These are phyloP conservation scores for Emericellopsis atlantica DNA, from an alignment of 2,329 filamentous ascomycete species.

Conservation along the genomic window DNA sequence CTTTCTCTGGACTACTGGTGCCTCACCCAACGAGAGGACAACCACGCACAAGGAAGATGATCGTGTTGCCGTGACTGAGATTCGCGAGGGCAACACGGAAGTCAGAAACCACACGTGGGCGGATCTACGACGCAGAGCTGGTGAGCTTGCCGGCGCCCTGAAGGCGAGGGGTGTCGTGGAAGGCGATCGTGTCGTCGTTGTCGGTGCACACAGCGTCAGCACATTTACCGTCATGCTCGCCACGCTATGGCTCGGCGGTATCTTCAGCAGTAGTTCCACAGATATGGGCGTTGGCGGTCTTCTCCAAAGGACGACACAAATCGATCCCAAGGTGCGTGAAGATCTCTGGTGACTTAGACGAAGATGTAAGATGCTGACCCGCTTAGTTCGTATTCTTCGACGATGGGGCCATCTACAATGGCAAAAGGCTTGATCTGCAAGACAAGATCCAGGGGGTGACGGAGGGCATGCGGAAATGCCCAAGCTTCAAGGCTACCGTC, in stretches of 20 bases:
- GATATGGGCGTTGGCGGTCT: conserved; percentile 76
- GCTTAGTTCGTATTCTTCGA: conserved; percentile 66
- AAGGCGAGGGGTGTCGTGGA: conserved; percentile 49
- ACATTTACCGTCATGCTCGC: conserved; percentile 62
- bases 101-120: conserved; percentile 52
- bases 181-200: conserved; percentile 65
- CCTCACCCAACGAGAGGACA: conserved; percentile 24
- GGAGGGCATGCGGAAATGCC: conserved; percentile 46
- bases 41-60: conserved; percentile 56
- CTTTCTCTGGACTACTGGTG: conserved; percentile 48
- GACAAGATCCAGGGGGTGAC: conserved; percentile 62
- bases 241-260: conserved; percentile 53
- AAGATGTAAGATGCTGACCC: not conserved
- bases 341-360: not conserved
- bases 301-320: conserved; percentile 60
- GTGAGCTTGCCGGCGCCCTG: conserved; percentile 51
- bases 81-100: conserved; percentile 51
- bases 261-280: conserved; percentile 67
- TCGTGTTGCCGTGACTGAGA: conserved; percentile 59
- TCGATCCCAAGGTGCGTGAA: conserved; percentile 49
- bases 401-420: conserved; percentile 68
- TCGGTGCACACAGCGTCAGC: conserved; percentile 63
- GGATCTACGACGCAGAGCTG: conserved; percentile 48
- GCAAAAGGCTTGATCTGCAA: conserved; percentile 58
- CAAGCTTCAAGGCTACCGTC: conserved; percentile 50